Evolutionary conservation across 441 rosid genomes (phyloP), one percentile per base, ranked within the genome.

Genomic region (Erodium texanum): DNA sequence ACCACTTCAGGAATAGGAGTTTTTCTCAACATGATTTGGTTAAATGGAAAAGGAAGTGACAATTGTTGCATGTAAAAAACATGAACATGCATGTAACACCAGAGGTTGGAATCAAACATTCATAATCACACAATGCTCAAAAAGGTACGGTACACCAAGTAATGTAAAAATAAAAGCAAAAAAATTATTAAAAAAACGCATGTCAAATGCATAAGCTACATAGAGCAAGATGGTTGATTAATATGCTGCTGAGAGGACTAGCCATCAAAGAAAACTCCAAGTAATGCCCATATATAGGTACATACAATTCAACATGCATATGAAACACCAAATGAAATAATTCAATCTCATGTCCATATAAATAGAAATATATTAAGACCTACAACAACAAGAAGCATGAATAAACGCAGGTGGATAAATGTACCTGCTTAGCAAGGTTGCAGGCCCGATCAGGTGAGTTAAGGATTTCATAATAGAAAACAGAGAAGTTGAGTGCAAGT

Each of bases 401-500:
- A 7, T 62, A 64, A 67, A 29, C 2, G 24, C 65, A 64, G 52
- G 19, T 12, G 34, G 67, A 64, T 27, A 34, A 34, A 62, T n/a
- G 23, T 61, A 93, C 97, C 96, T 84, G 91, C 75, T 93, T 93
- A 4, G 97, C 97, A 20, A 93, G 98, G 73, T 72, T 90, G 85
- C 98, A 93, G 3, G 98, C 98, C 27, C 97, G 92, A 72, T 93
- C 98, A 58, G 98, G 95, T 56, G 98, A 93, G 85, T 90, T 93
- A 67, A 93, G 97, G 76, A 93, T 93, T 86, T 93, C 98, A 82
- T 93, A 93, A 79, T 93, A 93, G 79, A 93, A 93, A 29, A 93
- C 98, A 16, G 98, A 93, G 88, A 93, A 93, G 83, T 93, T 93
- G 52, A 92, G 97, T 12, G 98, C 97, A 70, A 92, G 97, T 54